A percentile compares a stretch with the other conserved stretches of the same genome.
Conservation (phyloP, 2,329 filamentous ascomycete genomes). For the Pseudofabraea citricarpa region DNA sequence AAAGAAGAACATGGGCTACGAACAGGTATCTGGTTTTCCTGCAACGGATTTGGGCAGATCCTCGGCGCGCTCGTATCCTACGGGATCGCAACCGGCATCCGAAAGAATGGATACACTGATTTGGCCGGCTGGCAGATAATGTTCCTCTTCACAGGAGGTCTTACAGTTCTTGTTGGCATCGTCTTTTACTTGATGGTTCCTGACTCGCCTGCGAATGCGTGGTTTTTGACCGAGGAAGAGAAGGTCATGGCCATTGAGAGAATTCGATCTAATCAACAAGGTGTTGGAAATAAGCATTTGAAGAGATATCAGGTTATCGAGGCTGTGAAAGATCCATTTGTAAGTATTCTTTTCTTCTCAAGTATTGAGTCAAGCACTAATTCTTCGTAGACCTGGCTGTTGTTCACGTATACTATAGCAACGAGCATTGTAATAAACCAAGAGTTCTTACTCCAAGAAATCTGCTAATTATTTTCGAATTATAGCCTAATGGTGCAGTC, state of each 20-base stretch:
- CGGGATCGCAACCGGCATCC: background rate
- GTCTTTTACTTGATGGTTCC: constrained; percentile 21
- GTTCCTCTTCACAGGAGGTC: background rate
- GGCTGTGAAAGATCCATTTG: constrained; percentile 24
- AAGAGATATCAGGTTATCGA: constrained; percentile 44
- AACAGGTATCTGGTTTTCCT: constrained; percentile 1
- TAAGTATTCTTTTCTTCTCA: background rate
- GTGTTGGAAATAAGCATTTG: constrained; percentile 29
- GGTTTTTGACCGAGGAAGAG: constrained; percentile 50
- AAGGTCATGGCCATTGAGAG: constrained; percentile 43
- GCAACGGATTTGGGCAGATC: constrained; percentile 1
- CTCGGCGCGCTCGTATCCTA: constrained; percentile 1
- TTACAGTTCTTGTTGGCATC: background rate
- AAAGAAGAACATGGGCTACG: background rate
- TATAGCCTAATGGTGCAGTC: too few relatives aligned
- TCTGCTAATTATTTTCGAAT: too few relatives aligned
- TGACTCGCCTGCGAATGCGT: constrained; percentile 39
- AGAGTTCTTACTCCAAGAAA: too few relatives aligned
- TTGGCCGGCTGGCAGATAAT: constrained; percentile 4
- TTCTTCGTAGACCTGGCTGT: background rate
- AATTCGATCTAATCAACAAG: constrained; percentile 35
- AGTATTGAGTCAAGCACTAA: background rate
- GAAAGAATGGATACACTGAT: background rate
- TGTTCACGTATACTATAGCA: background rate
- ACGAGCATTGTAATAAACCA: background rate